A percentile compares a stretch with the other conserved stretches of the same genome.
Evolutionary conservation across 805 yeast species (phyloP).

Genomic region (Candida awuae): DNA sequence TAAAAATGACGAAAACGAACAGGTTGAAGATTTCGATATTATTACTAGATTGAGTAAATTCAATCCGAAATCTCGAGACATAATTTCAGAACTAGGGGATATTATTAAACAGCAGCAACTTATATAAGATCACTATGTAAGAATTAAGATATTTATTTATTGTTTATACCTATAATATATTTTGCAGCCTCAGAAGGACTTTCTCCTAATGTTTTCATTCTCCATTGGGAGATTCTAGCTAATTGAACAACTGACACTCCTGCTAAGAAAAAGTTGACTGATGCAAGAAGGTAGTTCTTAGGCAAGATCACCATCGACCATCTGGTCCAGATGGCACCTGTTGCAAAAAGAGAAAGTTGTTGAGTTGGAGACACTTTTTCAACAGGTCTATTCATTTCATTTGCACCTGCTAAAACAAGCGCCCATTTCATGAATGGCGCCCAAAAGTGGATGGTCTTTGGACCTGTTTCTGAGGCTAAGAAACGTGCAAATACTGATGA

Average conservation of each 20-base stretch:
- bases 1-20: slow-evolving; percentile 10
- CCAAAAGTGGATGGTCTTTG: slow-evolving; percentile 97
- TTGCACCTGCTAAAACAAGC: slow-evolving; percentile 84
- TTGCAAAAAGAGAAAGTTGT: slow-evolving; percentile 76
- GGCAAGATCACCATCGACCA: slow-evolving; percentile 95
- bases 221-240: slow-evolving; percentile 59
- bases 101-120: slow-evolving; percentile 22
- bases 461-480: slow-evolving; percentile 86
- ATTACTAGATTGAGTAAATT: slow-evolving; percentile 30
- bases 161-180: slow-evolving; percentile 49
- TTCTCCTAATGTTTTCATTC: slow-evolving; percentile 53
- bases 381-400: slow-evolving; percentile 83
- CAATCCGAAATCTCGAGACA: slow-evolving; percentile 29
- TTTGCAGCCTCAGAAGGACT: slow-evolving; percentile 44
- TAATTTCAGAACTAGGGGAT: slow-evolving; percentile 21
- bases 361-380: slow-evolving; percentile 87
- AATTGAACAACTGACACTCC: slow-evolving; percentile 84
- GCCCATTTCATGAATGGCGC: slow-evolving; percentile 75
- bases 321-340: slow-evolving; percentile 96
- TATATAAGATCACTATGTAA: slow-evolving; percentile 10
- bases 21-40: slow-evolving; percentile 23
- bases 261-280: slow-evolving; percentile 90
- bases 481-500: slow-evolving; percentile 31
- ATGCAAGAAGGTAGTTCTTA: slow-evolving; percentile 76
- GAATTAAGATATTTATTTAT: slow-evolving; percentile 1